Evolutionary conservation across 1,284 basidiomycete species (phyloP).

Genomic region (Puccinia coronata): DNA sequence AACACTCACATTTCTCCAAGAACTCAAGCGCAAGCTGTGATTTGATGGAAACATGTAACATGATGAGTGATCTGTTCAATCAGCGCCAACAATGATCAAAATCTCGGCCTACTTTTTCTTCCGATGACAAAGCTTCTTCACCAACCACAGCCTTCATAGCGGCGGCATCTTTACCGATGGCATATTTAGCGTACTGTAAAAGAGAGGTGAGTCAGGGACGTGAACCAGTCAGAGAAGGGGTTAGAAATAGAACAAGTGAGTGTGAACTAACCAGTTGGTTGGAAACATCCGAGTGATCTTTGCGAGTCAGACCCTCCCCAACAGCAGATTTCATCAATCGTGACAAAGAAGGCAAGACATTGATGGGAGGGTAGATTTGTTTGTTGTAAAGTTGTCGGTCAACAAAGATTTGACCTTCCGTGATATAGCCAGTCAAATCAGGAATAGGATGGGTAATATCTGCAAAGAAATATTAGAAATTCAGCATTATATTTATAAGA

Average conservation of each 20-base stretch:
- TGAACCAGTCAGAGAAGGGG: constrained; percentile 51
- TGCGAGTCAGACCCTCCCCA: constrained; percentile 93
- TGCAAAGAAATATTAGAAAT: constrained; percentile 59
- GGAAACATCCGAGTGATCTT: constrained; percentile 98
- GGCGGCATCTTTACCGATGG: constrained; percentile 94
- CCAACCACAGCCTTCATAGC: constrained; percentile 99
- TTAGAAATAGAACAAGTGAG: background rate
- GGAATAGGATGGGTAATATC: constrained; percentile 99
- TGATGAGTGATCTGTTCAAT: background rate
- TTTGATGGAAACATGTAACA: too few species aligned
- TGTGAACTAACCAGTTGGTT: constrained; percentile 77
- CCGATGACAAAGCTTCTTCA: constrained; percentile 89
- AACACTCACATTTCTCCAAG: constrained; percentile 41
- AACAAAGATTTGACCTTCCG: constrained; percentile 97
- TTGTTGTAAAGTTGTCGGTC: constrained; percentile 91
- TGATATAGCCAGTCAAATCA: constrained; percentile 99
- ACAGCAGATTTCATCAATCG: constrained; percentile 99
- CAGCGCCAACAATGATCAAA: background rate
- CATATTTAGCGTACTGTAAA: constrained; percentile 88
- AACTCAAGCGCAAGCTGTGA: constrained; percentile 44
- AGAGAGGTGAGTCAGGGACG: constrained; percentile 18
- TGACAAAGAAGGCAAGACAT: constrained; percentile 96
- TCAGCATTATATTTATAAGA: constrained; percentile 50
- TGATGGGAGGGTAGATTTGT: constrained; percentile 99
- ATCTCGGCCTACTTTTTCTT: constrained; percentile 69